Base-by-base conservation (phyloP, 352 stramenopile genomes). In the Pythium vanterpoolii region DNA sequence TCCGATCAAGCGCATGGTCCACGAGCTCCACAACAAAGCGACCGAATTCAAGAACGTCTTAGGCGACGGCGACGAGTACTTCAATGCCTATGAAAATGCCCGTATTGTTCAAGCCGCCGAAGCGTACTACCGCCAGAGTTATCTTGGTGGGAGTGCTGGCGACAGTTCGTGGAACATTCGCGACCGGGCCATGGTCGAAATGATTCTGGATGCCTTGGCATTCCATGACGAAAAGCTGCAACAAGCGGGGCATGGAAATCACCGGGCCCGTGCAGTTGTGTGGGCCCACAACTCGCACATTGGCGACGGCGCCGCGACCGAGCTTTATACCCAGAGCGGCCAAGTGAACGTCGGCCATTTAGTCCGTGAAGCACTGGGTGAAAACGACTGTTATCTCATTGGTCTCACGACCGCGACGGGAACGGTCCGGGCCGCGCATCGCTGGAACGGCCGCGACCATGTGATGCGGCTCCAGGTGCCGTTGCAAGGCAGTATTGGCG, bases 241-340 rank as follows among this genome's bases (percentile, higher is more conserved):
- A 16, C 42, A 62, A 21, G 52, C 46, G 2, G 62, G 47, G 19
- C 21, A 10, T 16, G 47, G 30, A 14, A 54, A 56, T 16, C 3
- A 23, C 36, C 16, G 13, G n/a, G 36, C 62, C 8, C 56, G 62
- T 13, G 67, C 67, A 1, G 50, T 76, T 14, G 62, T 76, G n/a
- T 76, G 69, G 69, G 65, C 65, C 24, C 69, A 76, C 58, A 76
- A 76, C 34, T 73, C 61, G 14, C 69, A 76, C 40, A 58, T 76
- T 39, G 69, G 69, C 18, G 69, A 73, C 24, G 64, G 52, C 1
- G 42, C 42, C 1, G 65, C 69, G 24, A 73, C 65, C 0, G 68
- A 72, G 30, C 48, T 69, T 40, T 63, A 66, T 8, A 43, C 56
- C 56, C 30, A 39, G 7, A 56, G 27, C 38, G 52, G 61, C 26